Evolutionary conservation across 805 yeast genomes (phyloP).

Genomic region (Candida sonorensis): DNA sequence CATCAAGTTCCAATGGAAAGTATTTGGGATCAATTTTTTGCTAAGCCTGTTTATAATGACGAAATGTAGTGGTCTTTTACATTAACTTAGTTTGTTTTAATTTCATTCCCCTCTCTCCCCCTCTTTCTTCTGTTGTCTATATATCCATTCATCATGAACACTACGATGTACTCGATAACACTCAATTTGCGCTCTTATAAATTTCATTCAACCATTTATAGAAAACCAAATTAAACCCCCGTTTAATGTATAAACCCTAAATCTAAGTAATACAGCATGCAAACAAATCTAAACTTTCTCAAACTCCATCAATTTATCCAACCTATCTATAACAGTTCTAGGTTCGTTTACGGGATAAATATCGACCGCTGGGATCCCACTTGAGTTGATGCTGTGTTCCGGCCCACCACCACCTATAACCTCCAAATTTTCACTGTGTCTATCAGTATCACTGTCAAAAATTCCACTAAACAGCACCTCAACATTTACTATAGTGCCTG

Average conservation of each 20-base stretch:
- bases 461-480: constrained; percentile 14
- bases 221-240: no score
- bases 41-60: constrained; percentile 17
- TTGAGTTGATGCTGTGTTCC: no score
- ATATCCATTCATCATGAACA: no score
- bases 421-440: not conserved
- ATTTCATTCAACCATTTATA: no score
- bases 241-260: no score
- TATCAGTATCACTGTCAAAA: not conserved
- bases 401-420: constrained; percentile 1
- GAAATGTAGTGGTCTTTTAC: constrained; percentile 2
- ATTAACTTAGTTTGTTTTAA: no score
- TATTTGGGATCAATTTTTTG: constrained; percentile 63
- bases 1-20: constrained; percentile 58
- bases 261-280: no score
- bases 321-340: constrained; percentile 6
- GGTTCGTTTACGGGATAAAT: constrained; percentile 17
- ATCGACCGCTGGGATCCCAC: constrained; percentile 14
- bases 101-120: no score
- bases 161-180: no score
- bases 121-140: no score
- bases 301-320: constrained; percentile 10
- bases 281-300: constrained; percentile 7
- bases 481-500: constrained; percentile 19
- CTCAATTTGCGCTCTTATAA: no score